Evolutionary conservation across 768 basidiomycete species (phyloP).

Genomic region (Tylopilus intermedius): DNA sequence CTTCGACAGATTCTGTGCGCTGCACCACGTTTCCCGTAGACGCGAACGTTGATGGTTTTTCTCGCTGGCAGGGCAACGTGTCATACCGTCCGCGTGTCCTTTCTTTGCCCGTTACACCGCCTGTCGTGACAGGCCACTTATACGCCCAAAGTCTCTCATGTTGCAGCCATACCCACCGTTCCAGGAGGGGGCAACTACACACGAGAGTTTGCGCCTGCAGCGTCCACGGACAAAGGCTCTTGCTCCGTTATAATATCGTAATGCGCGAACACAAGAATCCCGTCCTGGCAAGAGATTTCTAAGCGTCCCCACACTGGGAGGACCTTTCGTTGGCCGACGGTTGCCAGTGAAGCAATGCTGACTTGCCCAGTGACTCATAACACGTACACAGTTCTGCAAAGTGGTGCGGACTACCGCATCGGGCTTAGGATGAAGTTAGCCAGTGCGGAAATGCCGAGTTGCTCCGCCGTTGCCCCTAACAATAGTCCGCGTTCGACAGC

Average conservation of each 20-base stretch:
- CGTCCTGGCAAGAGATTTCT: conserved; percentile 60
- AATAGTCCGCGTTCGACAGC: too few relatives aligned
- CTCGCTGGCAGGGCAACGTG: conserved; percentile 40
- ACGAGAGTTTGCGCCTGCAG: conserved; percentile 54
- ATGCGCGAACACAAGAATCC: conserved; percentile 39
- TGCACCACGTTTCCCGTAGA: background rate
- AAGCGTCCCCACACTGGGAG: conserved; percentile 44
- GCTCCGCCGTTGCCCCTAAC: too few relatives aligned
- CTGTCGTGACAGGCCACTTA: too few relatives aligned
- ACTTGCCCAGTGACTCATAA: conserved; percentile 22
- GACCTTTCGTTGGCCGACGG: conserved; percentile 13
- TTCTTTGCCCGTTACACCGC: background rate
- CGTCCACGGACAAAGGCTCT: conserved; percentile 43
- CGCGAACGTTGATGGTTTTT: background rate
- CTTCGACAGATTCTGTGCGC: conserved; percentile 80
- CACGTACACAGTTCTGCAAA: conserved; percentile 25
- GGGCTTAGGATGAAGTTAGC: too few relatives aligned
- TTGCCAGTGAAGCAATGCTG: background rate
- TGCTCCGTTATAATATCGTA: conserved; percentile 36
- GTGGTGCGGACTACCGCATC: background rate
- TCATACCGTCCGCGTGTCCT: conserved; percentile 51
- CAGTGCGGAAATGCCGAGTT: too few relatives aligned
- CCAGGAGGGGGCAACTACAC: conserved; percentile 75
- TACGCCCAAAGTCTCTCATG: too few relatives aligned
- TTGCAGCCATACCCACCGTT: conserved; percentile 58